Base-by-base conservation (phyloP, 1,139 yeast species). In the Meyerozyma carpophila region DNA sequence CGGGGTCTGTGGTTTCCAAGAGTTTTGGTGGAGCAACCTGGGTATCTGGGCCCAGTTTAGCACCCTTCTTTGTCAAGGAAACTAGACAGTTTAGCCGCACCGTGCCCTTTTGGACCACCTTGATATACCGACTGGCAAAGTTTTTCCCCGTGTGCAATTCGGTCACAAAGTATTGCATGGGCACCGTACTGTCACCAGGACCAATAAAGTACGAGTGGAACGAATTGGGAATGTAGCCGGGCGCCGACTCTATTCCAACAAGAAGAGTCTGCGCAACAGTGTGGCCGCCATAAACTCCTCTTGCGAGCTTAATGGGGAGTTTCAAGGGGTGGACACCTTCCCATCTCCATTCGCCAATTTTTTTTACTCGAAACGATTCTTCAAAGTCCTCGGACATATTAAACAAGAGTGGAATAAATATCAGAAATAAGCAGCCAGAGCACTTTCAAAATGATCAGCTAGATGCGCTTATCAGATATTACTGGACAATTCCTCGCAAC, bases 231-330 rank as follows among this genome's bases (percentile, higher is more conserved):
- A 65, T 53, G 41, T 56, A 66, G 13, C 43, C 44, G 7, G 52
- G 53, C 1, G 72, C 62, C 16, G 66, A 58, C 44, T 67, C 75
- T 34, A 82, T 67, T 2, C 87, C 85, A 1, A 90, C 91, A 48
- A 79, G 62, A 8, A 85, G 62, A 1, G 91, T 68, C 57, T 86
- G 95, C 1, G 89, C 87, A 38, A 85, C 81, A 44, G 83, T 71
- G 36, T 84, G 81, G 3, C 95, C 95, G 1, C 95, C 95, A 64
- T 84, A 86, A 2, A 85, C 81, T 1, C 91, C 93, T 37, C 87
- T 65, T 2, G 88, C 88, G 1, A 79, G 77, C 2, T 67, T 63
- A 8, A 70, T 47, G 1, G 77, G 77, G 9, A 67, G 55, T 37
- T 63, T 48, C 32, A 73, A 57, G 2, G 73, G 71, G 46, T 68